Percentiles rank a stretch among this genome's conserved stretches.
Evolutionary conservation across 495 filamentous ascomycete genomes (phyloP).

Genomic region (Evernia prunastri): DNA sequence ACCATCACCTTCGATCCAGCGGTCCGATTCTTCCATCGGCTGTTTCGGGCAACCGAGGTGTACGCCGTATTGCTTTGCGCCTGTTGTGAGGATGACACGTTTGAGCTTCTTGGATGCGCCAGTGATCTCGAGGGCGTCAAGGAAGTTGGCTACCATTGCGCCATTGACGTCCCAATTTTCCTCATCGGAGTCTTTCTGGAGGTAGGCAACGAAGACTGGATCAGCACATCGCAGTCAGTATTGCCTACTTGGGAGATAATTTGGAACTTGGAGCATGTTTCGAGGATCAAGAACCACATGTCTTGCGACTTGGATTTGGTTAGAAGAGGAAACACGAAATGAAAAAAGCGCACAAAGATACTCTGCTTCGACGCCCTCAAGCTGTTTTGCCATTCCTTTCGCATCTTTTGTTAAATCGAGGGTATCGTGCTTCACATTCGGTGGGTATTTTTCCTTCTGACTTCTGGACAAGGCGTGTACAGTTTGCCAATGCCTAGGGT

Average conservation of each 20-base stretch:
- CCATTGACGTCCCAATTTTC: constrained; percentile 42
- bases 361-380: constrained; percentile 38
- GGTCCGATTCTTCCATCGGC: constrained; percentile 44
- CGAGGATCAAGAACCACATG: not conserved
- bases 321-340: not conserved
- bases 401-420: constrained; percentile 40
- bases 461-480: constrained; percentile 42
- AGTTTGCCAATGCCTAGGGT: constrained; percentile 36
- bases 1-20: constrained; percentile 31
- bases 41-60: constrained; percentile 43
- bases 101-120: constrained; percentile 39
- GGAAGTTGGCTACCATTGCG: constrained; percentile 46
- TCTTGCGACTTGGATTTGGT: too few relatives aligned
- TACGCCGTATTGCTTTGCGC: constrained; percentile 52
- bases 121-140: constrained; percentile 42
- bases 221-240: constrained; percentile 23
- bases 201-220: constrained; percentile 44
- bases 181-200: constrained; percentile 39
- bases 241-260: not conserved
- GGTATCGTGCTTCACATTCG: constrained; percentile 40
- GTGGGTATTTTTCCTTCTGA: constrained; percentile 35
- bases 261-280: not conserved
- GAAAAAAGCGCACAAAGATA: constrained; percentile 22
- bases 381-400: constrained; percentile 38
- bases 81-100: constrained; percentile 47